phyloP scores from a whole-genome alignment of 345 rosid genomes.

The Populus pruinosa region DNA sequence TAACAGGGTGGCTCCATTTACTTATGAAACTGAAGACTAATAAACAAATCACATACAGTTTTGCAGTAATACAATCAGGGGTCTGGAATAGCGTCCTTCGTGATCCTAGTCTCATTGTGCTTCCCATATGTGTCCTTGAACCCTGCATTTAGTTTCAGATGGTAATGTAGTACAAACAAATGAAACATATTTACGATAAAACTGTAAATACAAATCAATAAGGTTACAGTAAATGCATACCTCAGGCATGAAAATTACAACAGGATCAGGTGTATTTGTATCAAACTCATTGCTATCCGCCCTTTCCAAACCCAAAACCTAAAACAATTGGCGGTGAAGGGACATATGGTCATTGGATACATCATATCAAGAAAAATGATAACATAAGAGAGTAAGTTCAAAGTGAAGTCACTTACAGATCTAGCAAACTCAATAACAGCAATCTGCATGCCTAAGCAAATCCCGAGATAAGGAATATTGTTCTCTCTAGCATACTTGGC shows the following conservation, averaged over 20 bases:
- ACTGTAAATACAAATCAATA: background rate
- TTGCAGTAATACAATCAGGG: slow-evolving; percentile 26
- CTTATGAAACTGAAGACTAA: slow-evolving; percentile 2
- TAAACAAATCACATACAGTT: slow-evolving; percentile 22
- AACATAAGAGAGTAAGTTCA: background rate
- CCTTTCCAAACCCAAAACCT: slow-evolving; percentile 45
- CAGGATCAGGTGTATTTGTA: slow-evolving; percentile 24
- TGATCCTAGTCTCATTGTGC: slow-evolving; percentile 37
- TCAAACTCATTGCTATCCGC: slow-evolving; percentile 32
- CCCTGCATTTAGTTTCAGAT: slow-evolving; percentile 13
- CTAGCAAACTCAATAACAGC: slow-evolving; percentile 32
- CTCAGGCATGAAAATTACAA: slow-evolving; percentile 38
- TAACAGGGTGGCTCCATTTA: background rate
- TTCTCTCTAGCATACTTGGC: slow-evolving; percentile 38
- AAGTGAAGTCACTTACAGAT: slow-evolving; percentile 36
- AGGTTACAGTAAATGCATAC: slow-evolving; percentile 5
- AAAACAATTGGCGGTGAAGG: slow-evolving; percentile 21
- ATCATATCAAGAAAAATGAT: background rate
- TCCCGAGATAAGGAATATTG: slow-evolving; percentile 33
- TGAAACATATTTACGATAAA: background rate
- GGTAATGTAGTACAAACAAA: background rate
- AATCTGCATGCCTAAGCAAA: slow-evolving; percentile 39
- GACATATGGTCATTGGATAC: background rate
- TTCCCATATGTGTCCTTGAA: slow-evolving; percentile 38
- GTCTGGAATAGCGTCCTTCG: slow-evolving; percentile 35